Base-by-base conservation (phyloP, 495 filamentous ascomycete genomes). In the Geopyxis carbonaria region DNA sequence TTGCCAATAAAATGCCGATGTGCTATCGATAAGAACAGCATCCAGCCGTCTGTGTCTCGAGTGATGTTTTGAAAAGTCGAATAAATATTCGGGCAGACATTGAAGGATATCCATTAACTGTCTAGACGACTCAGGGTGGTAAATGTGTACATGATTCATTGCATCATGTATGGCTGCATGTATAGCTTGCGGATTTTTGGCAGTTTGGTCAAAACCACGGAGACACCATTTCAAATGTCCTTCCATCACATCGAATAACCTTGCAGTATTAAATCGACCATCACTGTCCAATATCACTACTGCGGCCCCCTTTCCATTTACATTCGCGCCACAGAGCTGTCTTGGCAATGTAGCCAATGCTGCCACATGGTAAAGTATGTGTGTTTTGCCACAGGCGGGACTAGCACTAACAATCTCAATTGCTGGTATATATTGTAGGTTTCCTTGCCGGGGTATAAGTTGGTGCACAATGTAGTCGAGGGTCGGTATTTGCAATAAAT, bases 61-160 rank as follows among this genome's bases (percentile, higher is more conserved):
- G 9, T 19, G 5, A 36, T 36, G 33, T 18, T 5, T 19, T 4
- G 10, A 18, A 18, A 19, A 19, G 10, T 28, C 8, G n/a, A 38
- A 28, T 16, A 39, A 10, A 39, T 44, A 44, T 11, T 9, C 34
- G 7, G 22, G 21, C 19, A 39, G 9, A 13, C 41, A 32, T 28
- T 20, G 4, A 21, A 44, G 21, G 10, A 37, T 39, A 18, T 35
- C 34, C 13, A 44, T 29, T 20, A 44, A 21, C 22, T 40, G 20
- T 16, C 34, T 4, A 14, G 24, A 35, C 10, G 34, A 27, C 14
- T 38, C 25, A 4, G 41, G 41, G 5, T 34, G 18, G 34, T 18
- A 44, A 16, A 44, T 15, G 24, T 44, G 41, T 6, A 44, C 34
- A 37, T 44, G 32, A 8, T 39, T n/a, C 10, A 44, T n/a, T 11